phyloP scores from a whole-genome alignment of 1,284 basidiomycete genomes.

The Fomitopsis betulina region DNA sequence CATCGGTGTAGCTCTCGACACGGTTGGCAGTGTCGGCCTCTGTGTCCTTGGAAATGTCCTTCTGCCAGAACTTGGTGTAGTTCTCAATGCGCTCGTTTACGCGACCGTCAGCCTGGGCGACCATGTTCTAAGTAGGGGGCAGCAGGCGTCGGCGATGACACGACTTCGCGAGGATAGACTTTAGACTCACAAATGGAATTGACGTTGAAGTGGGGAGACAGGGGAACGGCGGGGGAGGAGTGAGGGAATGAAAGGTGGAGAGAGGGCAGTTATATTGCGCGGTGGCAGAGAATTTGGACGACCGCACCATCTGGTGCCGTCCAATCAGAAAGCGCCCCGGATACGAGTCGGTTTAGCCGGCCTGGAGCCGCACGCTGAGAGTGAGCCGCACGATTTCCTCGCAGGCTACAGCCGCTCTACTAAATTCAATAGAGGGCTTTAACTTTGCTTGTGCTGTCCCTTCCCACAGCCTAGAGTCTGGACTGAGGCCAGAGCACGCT shows the following conservation, averaged over 20 bases:
- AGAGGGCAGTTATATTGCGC: slow-evolving; percentile 1
- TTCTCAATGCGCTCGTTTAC: slow-evolving; percentile 80
- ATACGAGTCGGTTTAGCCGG: background rate
- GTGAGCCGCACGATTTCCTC: background rate
- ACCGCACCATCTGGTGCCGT: slow-evolving; percentile 5
- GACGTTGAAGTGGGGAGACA: background rate
- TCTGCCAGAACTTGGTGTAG: slow-evolving; percentile 95
- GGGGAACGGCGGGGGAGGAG: background rate
- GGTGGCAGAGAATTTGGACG: background rate
- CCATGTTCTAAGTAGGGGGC: background rate
- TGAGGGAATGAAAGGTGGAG: background rate
- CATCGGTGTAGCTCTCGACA: slow-evolving; percentile 84
- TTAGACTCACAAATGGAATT: background rate
- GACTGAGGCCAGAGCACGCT: background rate
- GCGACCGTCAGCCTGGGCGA: slow-evolving; percentile 58
- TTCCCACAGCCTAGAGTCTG: background rate
- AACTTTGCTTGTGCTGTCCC: background rate
- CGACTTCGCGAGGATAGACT: no score
- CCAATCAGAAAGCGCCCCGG: slow-evolving; percentile 1
- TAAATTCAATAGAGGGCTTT: no score
- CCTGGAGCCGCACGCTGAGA: background rate
- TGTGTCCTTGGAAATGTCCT: slow-evolving; percentile 74
- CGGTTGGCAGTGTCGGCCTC: slow-evolving; percentile 71
- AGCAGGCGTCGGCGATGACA: background rate
- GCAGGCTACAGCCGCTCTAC: background rate